phyloP scores from a whole-genome alignment of 495 filamentous ascomycete genomes.

The Aspergillus sclerotioniger region DNA sequence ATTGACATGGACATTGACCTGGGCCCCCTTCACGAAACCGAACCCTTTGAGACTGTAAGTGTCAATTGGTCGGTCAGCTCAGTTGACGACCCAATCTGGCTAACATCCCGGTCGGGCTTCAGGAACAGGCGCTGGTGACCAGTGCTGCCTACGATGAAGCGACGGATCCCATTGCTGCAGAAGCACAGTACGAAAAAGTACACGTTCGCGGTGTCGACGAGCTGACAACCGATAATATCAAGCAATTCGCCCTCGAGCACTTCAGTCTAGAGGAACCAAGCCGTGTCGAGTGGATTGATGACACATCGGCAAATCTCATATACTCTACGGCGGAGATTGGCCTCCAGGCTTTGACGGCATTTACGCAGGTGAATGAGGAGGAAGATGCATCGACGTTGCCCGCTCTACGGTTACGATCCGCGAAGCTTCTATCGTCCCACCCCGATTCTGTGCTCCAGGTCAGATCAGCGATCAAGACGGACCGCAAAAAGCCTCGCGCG shows the following conservation, averaged over 20 bases:
- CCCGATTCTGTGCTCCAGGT: conserved; percentile 70
- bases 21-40: conserved; percentile 46
- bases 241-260: conserved; percentile 64
- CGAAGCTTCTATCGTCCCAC: conserved; percentile 62
- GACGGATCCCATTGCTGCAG: conserved; percentile 30
- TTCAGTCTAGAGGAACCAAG: conserved; percentile 52
- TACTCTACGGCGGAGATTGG: conserved; percentile 73
- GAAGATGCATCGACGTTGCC: conserved; percentile 41
- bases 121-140: conserved; percentile 25
- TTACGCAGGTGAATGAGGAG: conserved; percentile 47
- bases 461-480: conserved; percentile 68
- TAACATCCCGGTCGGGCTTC: conserved; percentile 5
- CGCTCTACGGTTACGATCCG: conserved; percentile 51
- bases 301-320: conserved; percentile 82
- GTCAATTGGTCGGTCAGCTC: neutral
- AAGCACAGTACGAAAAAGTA: conserved; percentile 59
- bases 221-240: conserved; percentile 74
- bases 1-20: conserved; percentile 76
- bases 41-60: conserved; percentile 38
- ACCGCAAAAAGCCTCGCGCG: conserved; percentile 76
- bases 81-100: neutral
- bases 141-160: conserved; percentile 16
- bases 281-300: conserved; percentile 91
- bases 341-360: conserved; percentile 63
- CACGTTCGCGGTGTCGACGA: conserved; percentile 81